These are phyloP conservation scores for Barnettozyma populi DNA, from an alignment of 805 yeast species.

Conservation along the genomic window DNA sequence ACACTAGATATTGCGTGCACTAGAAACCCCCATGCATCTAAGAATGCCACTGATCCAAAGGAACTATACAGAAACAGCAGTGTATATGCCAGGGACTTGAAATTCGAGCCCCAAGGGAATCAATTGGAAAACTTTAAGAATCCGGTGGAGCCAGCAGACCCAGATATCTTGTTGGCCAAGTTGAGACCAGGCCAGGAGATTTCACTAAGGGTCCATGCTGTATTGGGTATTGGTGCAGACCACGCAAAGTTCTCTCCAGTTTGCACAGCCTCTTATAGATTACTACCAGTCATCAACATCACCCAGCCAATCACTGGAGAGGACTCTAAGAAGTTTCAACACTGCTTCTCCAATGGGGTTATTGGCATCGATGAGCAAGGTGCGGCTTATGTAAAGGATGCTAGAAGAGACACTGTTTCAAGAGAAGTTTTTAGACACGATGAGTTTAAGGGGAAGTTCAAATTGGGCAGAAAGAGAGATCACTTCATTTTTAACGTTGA, in stretches of 20 bases:
- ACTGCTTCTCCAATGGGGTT: constrained; percentile 92
- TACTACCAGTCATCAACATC: constrained; percentile 83
- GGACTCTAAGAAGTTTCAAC: constrained; percentile 72
- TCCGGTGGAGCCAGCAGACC: constrained; percentile 77
- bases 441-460: constrained; percentile 84
- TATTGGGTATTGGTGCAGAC: constrained; percentile 87
- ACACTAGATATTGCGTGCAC: constrained; percentile 79
- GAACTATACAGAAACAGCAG: constrained; percentile 77
- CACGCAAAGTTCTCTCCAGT: constrained; percentile 98
- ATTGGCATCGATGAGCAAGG: constrained; percentile 63
- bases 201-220: constrained; percentile 81
- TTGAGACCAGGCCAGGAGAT: constrained; percentile 97
- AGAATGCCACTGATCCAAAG: constrained; percentile 73
- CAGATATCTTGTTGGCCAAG: constrained; percentile 85
- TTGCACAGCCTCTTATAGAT: constrained; percentile 90
- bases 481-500: constrained; percentile 94
- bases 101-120: constrained; percentile 87
- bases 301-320: constrained; percentile 68
- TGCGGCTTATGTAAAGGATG: constrained; percentile 77
- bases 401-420: constrained; percentile 94
- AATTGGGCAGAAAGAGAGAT: constrained; percentile 84
- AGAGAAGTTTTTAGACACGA: constrained; percentile 93
- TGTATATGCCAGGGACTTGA: constrained; percentile 85
- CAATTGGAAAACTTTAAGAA: constrained; percentile 69
- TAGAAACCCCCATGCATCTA: constrained; percentile 77